phyloP scores from a whole-genome alignment of 2,329 filamentous ascomycete genomes.

The Escovopsis weberi region DNA sequence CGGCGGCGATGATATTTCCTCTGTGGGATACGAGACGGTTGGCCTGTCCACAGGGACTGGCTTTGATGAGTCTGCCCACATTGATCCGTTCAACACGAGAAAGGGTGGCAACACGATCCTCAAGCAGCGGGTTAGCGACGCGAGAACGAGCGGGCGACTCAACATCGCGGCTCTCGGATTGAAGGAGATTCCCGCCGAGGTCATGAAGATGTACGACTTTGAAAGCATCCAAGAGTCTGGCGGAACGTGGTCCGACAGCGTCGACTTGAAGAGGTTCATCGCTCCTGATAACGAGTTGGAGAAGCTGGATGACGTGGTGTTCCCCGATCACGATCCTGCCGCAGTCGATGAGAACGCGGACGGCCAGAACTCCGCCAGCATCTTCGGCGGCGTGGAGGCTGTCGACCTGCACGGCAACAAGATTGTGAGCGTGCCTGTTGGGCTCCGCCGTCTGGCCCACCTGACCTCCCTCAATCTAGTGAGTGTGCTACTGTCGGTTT shows the following conservation, averaged over 20 bases:
- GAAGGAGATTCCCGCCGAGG: slow-evolving; percentile 64
- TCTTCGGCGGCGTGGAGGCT: slow-evolving; percentile 69
- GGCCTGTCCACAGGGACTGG: slow-evolving; percentile 31
- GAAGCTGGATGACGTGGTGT: slow-evolving; percentile 55
- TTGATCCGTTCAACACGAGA: slow-evolving; percentile 58
- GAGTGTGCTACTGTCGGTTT: slow-evolving; percentile 17
- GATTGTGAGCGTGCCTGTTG: slow-evolving; percentile 56
- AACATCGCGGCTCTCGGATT: slow-evolving; percentile 80
- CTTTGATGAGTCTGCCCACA: slow-evolving; percentile 30
- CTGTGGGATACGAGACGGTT: slow-evolving; percentile 13
- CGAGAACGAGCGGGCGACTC: slow-evolving; percentile 62
- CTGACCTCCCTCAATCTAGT: slow-evolving; percentile 75
- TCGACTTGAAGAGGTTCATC: slow-evolving; percentile 72
- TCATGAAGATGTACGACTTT: slow-evolving; percentile 81
- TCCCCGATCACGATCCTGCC: slow-evolving; percentile 55
- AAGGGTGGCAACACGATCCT: slow-evolving; percentile 52
- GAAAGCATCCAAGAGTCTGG: slow-evolving; percentile 48
- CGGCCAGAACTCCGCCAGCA: slow-evolving; percentile 40
- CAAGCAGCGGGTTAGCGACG: slow-evolving; percentile 55
- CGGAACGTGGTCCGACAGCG: slow-evolving; percentile 76
- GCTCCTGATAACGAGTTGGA: slow-evolving; percentile 84
- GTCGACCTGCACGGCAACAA: slow-evolving; percentile 80
- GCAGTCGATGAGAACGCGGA: slow-evolving; percentile 50
- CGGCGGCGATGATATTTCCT: slow-evolving; percentile 8
- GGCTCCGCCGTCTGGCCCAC: slow-evolving; percentile 55